A percentile compares a stretch with the other conserved stretches of the same genome.
These are phyloP conservation scores for Iberis pinnata DNA, from an alignment of 345 rosid genomes.

Conservation along the genomic window DNA sequence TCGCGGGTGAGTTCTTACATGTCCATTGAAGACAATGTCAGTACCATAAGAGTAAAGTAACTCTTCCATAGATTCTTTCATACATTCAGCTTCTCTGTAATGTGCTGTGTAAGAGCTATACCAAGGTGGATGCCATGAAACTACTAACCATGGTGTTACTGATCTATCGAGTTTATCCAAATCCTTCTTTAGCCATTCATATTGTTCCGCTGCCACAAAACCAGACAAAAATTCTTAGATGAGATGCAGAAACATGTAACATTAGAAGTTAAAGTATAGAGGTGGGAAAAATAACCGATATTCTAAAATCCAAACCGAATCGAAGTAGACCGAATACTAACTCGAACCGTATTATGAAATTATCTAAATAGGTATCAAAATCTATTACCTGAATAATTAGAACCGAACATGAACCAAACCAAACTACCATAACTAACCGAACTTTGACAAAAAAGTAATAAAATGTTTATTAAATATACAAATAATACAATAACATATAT, in stretches of 20 bases:
- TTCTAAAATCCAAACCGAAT: too few species aligned
- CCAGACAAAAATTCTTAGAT: not conserved
- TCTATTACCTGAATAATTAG: too few species aligned
- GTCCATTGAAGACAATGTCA: conserved; percentile 83
- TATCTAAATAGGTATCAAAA: too few species aligned
- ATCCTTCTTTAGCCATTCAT: conserved; percentile 72
- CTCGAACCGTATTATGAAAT: too few species aligned
- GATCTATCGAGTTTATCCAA: conserved; percentile 48
- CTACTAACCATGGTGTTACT: conserved; percentile 82
- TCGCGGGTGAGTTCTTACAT: conserved; percentile 40
- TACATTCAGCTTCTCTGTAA: conserved; percentile 92
- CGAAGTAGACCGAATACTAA: too few species aligned
- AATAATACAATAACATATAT: too few species aligned
- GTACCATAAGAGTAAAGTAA: conserved; percentile 54
- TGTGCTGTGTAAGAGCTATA: conserved; percentile 71
- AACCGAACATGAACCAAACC: too few species aligned
- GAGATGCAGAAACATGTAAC: not conserved
- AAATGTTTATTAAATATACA: too few species aligned
- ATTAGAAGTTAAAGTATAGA: not conserved
- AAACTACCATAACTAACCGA: too few species aligned
- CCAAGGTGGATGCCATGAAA: conserved; percentile 89
- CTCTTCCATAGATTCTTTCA: conserved; percentile 84
- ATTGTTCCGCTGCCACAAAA: conserved; percentile 54
- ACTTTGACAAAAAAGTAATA: too few species aligned
- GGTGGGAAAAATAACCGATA: too few species aligned